Evolutionary conservation across 176 grass and related monocot genomes (phyloP).

Genomic region (Metroxylon sagu): DNA sequence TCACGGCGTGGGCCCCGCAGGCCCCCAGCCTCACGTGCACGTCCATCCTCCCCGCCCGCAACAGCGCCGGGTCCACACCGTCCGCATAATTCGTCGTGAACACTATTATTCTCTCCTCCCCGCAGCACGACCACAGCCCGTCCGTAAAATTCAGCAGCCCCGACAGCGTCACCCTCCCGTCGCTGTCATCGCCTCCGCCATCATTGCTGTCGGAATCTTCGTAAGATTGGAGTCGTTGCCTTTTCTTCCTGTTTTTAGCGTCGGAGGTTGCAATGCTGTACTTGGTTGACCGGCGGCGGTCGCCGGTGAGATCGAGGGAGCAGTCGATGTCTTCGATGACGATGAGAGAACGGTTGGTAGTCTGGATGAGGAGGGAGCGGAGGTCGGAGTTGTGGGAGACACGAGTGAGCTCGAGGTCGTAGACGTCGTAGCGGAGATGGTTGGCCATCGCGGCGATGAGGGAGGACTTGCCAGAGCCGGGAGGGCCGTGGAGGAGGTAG

Average conservation of each 20-base stretch:
- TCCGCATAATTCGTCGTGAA: slow-evolving; percentile 97
- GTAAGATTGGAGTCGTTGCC: slow-evolving; percentile 29
- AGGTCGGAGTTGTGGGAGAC: slow-evolving; percentile 72
- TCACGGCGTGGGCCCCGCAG: slow-evolving; percentile 61
- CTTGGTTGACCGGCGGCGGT: slow-evolving; percentile 25
- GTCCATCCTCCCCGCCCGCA: slow-evolving; percentile 90
- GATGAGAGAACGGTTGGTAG: slow-evolving; percentile 78
- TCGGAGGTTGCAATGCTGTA: not conserved
- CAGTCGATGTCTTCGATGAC: slow-evolving; percentile 99
- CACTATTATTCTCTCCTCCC: slow-evolving; percentile 85
- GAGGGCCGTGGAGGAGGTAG: slow-evolving; percentile 81
- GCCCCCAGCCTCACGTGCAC: slow-evolving; percentile 72
- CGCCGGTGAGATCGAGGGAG: slow-evolving; percentile 80
- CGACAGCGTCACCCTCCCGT: slow-evolving; percentile 69
- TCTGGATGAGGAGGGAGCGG: slow-evolving; percentile 73
- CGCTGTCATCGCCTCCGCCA: slow-evolving; percentile 5
- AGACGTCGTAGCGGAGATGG: slow-evolving; percentile 88
- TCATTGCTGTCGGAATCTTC: slow-evolving; percentile 56
- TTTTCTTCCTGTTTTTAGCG: slow-evolving; percentile 31
- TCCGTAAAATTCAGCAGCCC: slow-evolving; percentile 95
- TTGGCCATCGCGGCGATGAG: slow-evolving; percentile 95
- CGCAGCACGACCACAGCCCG: slow-evolving; percentile 95
- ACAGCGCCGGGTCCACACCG: slow-evolving; percentile 74
- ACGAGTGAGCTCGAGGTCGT: slow-evolving; percentile 87
- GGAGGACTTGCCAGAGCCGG: slow-evolving; percentile 78